These are phyloP conservation scores for Chrysopogon serrulatus DNA, from an alignment of 176 grass and related monocot species.

Conservation along the genomic window DNA sequence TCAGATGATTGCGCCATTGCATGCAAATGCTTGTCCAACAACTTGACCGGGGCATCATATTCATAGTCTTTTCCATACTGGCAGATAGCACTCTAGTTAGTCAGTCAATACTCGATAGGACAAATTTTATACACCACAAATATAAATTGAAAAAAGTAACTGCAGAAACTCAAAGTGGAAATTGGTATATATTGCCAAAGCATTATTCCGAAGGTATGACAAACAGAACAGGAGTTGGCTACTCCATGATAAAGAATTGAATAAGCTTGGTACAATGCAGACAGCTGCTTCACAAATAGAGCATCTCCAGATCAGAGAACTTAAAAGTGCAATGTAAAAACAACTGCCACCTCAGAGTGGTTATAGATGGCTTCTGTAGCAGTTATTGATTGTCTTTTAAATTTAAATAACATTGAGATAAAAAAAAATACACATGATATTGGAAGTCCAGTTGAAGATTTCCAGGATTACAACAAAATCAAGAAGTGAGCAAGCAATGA, in stretches of 20 bases:
- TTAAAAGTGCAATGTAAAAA: neutral
- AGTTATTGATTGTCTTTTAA: neutral
- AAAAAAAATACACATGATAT: neutral
- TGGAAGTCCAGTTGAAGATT: neutral
- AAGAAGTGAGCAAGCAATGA: neutral
- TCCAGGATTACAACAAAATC: neutral
- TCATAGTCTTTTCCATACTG: conserved; percentile 99
- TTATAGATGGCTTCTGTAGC: neutral
- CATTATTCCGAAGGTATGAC: neutral
- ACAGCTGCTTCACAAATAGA: neutral
- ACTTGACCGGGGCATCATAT: conserved; percentile 93
- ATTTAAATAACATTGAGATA: neutral
- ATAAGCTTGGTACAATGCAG: neutral
- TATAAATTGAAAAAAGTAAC: neutral
- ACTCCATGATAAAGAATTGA: neutral
- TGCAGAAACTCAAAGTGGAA: neutral
- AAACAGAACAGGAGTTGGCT: neutral
- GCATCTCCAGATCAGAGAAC: neutral
- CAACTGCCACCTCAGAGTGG: neutral
- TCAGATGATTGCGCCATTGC: conserved; percentile 80
- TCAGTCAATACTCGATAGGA: neutral
- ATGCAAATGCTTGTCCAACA: conserved; percentile 98
- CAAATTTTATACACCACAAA: neutral
- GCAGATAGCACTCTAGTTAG: conserved; percentile 29
- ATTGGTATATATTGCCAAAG: neutral